Evolutionary conservation across 805 yeast genomes (phyloP), one percentile per base, ranked within the genome.

Genomic region (Yarrowia yakushimensis): DNA sequence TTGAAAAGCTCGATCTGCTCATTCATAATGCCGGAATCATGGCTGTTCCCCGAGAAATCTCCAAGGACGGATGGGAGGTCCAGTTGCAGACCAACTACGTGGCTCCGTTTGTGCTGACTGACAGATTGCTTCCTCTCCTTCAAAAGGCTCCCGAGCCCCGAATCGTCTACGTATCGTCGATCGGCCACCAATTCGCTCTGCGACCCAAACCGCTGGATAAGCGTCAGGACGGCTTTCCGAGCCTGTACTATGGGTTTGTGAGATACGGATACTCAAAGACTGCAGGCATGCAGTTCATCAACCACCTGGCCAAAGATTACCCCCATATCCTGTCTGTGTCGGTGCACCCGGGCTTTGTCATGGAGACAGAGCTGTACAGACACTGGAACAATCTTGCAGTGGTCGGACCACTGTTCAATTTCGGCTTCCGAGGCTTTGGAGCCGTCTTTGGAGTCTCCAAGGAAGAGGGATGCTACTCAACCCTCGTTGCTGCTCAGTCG

Each of bases 321-420:
- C 94, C 96, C 0, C 79, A 83, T 18, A 77, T 89, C 10, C 71
- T 85, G 37, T 83, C 85, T 63, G 72, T 83, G 36, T 79, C 90
- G 1, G 88, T 88, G 3, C 92, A 89, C 69, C 96, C 96, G 0
- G 97, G 97, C 0, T 80, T 88, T 66, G 89, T 88, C n/a, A 85
- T 90, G 88, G 85, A 85, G 68, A 85, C 96, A 1, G 86, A 86
- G 67, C 72, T 87, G 50, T 87, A 87, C 70, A 78, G 86, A 48
- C 88, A 87, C 70, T 87, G 91, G 85, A 88, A 93, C 1, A 75
- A 90, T 63, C 75, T 87, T 15, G 96, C 96, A 0, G 75, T 89
- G 4, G 78, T 90, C n/a, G 96, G 97, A 0, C 78, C 84, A 0
- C 68, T 86, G 34, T 87, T 87, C 67, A 85, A 92, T 90, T 73